Evolutionary conservation across 306 rosid genomes (phyloP), one percentile per base, ranked within the genome.

Genomic region (Gillenia trifoliata): DNA sequence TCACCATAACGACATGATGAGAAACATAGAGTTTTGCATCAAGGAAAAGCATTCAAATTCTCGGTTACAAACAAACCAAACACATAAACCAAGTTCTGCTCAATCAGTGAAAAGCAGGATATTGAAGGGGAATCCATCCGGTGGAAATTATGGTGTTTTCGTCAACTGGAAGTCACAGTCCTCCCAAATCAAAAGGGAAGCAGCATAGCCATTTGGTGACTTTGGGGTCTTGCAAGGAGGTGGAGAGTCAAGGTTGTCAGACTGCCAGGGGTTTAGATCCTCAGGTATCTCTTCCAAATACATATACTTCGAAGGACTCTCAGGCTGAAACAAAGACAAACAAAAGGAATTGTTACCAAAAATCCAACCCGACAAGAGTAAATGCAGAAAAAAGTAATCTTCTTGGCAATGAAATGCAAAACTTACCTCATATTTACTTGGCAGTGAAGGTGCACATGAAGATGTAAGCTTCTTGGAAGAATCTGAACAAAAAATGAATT

Each of bases 341-440:
- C 17, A 19, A 23, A 13, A 8, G 22, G 59, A 12, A 12, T 17
- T 17, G 26, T 7, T 52, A 8, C 9, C 6, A 20, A 20, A 52
- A 8, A n/a, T 52, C 59, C 59, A 0, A 8, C 3, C 26, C 4
- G 23, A 54, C 59, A 54, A 45, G n/a, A 54, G 11, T n/a, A 54
- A 54, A 8, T 20, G 59, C 59, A 54, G 59, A 54, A 54, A 54
- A 54, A 20, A 54, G 11, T 55, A 25, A 8, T 15, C 50, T 13
- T 15, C 50, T 45, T 45, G 16, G 50, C 1, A 30, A 11, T 11
- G 29, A 40, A 56, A 70, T 62, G 34, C 56, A 8, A 47, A 63
- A 31, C 79, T 3, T 56, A 88, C 96, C 93, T 80, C 72, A 33
- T 70, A 45, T 74, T 87, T 79, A 15, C 60, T 59, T 12, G 41